A percentile compares a stretch with the other conserved stretches of the same genome.
Evolutionary conservation across 257 asterid genomes (phyloP).

Genomic region (Solanum dulcamara): DNA sequence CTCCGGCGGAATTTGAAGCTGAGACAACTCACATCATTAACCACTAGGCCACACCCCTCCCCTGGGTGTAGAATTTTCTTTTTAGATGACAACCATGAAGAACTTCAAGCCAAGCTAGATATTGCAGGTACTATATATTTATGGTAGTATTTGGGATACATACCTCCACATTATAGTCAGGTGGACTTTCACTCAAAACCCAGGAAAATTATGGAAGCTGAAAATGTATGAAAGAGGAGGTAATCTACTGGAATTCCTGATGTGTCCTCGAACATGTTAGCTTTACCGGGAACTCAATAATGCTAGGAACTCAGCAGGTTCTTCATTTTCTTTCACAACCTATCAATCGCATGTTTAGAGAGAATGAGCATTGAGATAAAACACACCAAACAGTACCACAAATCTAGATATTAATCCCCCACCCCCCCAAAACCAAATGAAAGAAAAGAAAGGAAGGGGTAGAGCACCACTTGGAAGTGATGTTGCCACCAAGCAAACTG

Average conservation of each 20-base stretch:
- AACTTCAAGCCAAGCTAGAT: neutral
- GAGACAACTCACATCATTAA: neutral
- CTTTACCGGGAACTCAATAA: conserved; percentile 18
- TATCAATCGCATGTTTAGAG: neutral
- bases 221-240: neutral
- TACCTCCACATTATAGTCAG: neutral
- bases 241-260: neutral
- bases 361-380: neutral
- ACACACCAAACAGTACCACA: neutral
- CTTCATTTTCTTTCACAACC: conserved; percentile 39
- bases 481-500: neutral
- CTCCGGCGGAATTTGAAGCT: neutral
- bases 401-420: neutral
- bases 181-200: neutral
- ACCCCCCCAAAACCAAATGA: neutral
- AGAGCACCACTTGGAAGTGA: neutral
- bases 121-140: neutral
- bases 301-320: conserved; percentile 29
- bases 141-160: neutral
- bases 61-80: neutral
- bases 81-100: neutral
- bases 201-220: conserved; percentile 7
- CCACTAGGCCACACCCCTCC: neutral
- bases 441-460: neutral
- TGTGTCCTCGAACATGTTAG: conserved; percentile 1